Evolutionary conservation across 2,329 filamentous ascomycete species (phyloP).

Genomic region (Grosmannia huntii): DNA sequence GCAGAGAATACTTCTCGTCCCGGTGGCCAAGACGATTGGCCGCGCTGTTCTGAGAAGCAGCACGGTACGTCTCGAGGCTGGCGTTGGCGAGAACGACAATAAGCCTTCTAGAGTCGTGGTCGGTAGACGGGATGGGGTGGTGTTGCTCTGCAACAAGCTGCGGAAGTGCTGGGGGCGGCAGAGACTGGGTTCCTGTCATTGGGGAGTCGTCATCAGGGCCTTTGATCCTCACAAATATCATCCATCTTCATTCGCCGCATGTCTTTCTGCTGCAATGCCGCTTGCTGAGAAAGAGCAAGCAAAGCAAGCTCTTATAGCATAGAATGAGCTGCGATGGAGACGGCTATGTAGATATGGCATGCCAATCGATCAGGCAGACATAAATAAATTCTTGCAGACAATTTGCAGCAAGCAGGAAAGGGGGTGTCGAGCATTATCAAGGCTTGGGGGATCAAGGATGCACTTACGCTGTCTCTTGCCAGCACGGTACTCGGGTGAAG

Average conservation of each 20-base stretch:
- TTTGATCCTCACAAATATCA: not conserved
- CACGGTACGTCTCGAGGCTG: slow-evolving; percentile 94
- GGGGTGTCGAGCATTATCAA: no score
- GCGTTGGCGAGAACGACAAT: slow-evolving; percentile 97
- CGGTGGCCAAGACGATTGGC: slow-evolving; percentile 51
- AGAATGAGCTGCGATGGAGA: no score
- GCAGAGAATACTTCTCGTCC: slow-evolving; percentile 91
- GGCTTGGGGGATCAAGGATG: not conserved
- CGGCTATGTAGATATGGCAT: no score
- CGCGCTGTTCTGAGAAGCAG: slow-evolving; percentile 57
- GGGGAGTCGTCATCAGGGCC: not conserved
- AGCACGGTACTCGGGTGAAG: slow-evolving; percentile 17
- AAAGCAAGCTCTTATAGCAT: no score
- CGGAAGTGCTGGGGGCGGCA: slow-evolving; percentile 80
- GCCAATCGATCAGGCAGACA: no score
- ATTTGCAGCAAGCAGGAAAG: no score
- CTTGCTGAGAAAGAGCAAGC: no score
- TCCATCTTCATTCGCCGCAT: not conserved
- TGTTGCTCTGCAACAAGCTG: slow-evolving; percentile 91
- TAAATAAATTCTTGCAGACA: no score
- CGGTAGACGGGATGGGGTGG: slow-evolving; percentile 65
- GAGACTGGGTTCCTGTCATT: slow-evolving; percentile 73
- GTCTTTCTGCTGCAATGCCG: no score
- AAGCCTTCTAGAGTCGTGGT: slow-evolving; percentile 82
- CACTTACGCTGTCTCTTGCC: slow-evolving; percentile 14